phyloP scores from a whole-genome alignment of 1,284 basidiomycete genomes.

The Ustilago lituana region DNA sequence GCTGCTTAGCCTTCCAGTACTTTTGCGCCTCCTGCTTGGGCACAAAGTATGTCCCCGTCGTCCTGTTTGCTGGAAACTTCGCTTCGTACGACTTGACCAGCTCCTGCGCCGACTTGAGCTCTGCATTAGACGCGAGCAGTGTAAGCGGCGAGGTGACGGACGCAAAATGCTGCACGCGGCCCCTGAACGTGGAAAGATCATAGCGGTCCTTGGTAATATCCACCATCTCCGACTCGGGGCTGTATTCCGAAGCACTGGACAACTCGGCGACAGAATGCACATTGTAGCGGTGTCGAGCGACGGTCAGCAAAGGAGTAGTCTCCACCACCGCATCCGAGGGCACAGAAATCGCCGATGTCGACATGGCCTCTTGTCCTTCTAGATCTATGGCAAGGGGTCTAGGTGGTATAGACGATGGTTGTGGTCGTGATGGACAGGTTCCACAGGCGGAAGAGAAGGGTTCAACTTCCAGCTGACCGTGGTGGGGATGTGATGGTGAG shows the following conservation, averaged over 20 bases:
- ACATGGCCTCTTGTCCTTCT: constrained; percentile 5
- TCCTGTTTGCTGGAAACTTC: constrained; percentile 30
- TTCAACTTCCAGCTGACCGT: too few species aligned
- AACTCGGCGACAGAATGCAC: constrained; percentile 30
- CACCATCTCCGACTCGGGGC: constrained; percentile 14
- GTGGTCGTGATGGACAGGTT: too few species aligned
- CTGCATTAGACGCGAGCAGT: constrained; percentile 68
- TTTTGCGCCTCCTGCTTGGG: constrained; percentile 30
- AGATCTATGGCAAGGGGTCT: too few species aligned
- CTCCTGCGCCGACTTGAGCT: constrained; percentile 43
- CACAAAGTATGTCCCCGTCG: constrained; percentile 34
- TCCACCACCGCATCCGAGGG: constrained; percentile 11
- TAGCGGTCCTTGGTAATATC: constrained; percentile 50
- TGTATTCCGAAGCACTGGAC: constrained; percentile 10
- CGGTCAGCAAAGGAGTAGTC: constrained; percentile 23
- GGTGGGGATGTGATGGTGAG: too few species aligned
- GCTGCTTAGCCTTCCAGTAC: constrained; percentile 54
- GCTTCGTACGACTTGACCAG: constrained; percentile 39
- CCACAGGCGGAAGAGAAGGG: too few species aligned
- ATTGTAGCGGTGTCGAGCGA: constrained; percentile 27
- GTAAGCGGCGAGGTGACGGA: constrained; percentile 71
- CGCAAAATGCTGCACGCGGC: constrained; percentile 71
- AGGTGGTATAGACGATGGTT: too few species aligned
- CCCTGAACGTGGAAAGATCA: constrained; percentile 57
- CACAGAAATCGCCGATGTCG: constrained; percentile 15